A percentile compares a stretch with the other conserved stretches of the same genome.
phyloP scores from a whole-genome alignment of 192 early-diverging fungal species.

The Piromyces sp. region DNA sequence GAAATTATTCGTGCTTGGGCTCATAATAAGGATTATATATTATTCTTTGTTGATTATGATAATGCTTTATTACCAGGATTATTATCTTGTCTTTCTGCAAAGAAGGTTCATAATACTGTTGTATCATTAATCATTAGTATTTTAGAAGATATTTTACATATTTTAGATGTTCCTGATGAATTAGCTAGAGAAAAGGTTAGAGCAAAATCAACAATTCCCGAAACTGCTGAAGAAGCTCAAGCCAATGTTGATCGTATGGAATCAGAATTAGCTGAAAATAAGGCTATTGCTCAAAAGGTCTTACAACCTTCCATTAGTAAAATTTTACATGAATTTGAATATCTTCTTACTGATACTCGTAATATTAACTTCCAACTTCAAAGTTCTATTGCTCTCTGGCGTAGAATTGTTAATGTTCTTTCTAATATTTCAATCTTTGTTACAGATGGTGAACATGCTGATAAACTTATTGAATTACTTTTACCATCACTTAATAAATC shows the following conservation, averaged over 20 bases:
- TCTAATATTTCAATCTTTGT: constrained; percentile 60
- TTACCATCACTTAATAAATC: constrained; percentile 65
- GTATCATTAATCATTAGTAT: constrained; percentile 51
- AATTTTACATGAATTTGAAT: not conserved
- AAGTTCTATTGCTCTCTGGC: constrained; percentile 26
- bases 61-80: constrained; percentile 45
- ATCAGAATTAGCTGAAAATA: not conserved
- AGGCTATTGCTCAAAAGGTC: not conserved
- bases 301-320: not conserved
- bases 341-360: not conserved
- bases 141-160: constrained; percentile 24
- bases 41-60: constrained; percentile 49
- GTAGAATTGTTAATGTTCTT: constrained; percentile 63
- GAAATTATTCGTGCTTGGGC: constrained; percentile 67
- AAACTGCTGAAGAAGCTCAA: not conserved
- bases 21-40: constrained; percentile 32
- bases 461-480: constrained; percentile 56
- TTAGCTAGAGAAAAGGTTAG: not conserved
- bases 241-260: not conserved
- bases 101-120: constrained; percentile 59
- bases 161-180: constrained; percentile 3
- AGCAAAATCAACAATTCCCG: not conserved
- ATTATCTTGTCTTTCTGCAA: constrained; percentile 54
- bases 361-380: constrained; percentile 18
- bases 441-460: constrained; percentile 40